Conservation (phyloP, 306 rosid genomes). For the Dryas drummondii region DNA sequence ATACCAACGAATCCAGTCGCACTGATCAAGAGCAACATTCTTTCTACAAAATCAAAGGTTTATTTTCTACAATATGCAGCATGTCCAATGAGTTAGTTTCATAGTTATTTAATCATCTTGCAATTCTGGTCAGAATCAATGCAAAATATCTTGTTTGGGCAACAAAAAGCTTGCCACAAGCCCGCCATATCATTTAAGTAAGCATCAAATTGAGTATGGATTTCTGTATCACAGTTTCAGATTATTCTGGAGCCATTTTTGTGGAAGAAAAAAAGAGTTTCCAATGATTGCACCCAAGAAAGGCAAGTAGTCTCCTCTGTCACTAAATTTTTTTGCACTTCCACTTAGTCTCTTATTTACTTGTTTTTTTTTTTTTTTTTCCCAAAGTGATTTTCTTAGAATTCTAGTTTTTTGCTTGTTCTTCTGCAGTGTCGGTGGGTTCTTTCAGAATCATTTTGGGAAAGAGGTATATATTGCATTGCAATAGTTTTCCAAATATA, state of each 20-base stretch:
- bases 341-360: slow-evolving; percentile 13
- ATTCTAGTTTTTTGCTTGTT: slow-evolving; percentile 22
- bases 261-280: slow-evolving; percentile 59
- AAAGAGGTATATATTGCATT: slow-evolving; percentile 58
- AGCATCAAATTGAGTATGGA: slow-evolving; percentile 5
- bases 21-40: slow-evolving; percentile 68
- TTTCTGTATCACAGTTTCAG: slow-evolving; percentile 65
- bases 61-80: slow-evolving; percentile 19
- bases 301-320: slow-evolving; percentile 43
- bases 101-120: not conserved
- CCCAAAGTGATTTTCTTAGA: slow-evolving; percentile 18
- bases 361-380: not conserved
- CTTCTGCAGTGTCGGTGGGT: slow-evolving; percentile 66
- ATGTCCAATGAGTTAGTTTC: not conserved
- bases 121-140: not conserved
- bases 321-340: slow-evolving; percentile 18
- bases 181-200: not conserved
- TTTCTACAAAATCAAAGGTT: slow-evolving; percentile 87
- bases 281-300: slow-evolving; percentile 56
- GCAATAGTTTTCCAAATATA: slow-evolving; percentile 9
- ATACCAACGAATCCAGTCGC: slow-evolving; percentile 76
- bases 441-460: slow-evolving; percentile 95
- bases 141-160: not conserved
- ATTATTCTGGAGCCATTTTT: slow-evolving; percentile 80
- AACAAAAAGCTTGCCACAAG: not conserved